Conservation (phyloP, 2,329 filamentous ascomycete genomes). For the Zasmidium cellare region DNA sequence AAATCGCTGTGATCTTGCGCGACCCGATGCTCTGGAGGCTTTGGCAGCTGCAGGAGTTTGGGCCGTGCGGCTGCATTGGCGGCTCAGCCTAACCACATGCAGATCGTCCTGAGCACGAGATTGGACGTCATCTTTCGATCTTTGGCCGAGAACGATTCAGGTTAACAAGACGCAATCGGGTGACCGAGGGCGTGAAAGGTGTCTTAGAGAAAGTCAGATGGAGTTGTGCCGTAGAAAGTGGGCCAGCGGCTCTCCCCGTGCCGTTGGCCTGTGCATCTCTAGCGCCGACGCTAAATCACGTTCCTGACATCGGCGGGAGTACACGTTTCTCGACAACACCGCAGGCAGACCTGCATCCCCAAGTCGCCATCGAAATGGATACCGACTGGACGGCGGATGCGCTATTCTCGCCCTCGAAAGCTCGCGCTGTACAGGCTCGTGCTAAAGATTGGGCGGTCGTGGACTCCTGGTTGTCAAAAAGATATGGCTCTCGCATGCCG, state of each 20-base stretch:
- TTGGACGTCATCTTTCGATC: neutral
- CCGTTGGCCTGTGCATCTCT: too few relatives aligned
- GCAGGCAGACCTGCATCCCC: too few relatives aligned
- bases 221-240: too few relatives aligned
- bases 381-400: constrained; percentile 40
- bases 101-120: neutral
- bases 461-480: constrained; percentile 76
- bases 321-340: too few relatives aligned
- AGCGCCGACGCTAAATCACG: neutral
- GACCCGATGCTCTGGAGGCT: neutral
- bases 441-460: constrained; percentile 91
- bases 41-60: neutral
- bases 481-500: constrained; percentile 66
- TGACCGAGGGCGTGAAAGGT: too few relatives aligned
- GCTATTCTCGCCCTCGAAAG: constrained; percentile 62
- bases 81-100: neutral
- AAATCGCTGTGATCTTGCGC: neutral
- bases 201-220: too few relatives aligned
- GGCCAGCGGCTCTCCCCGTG: too few relatives aligned
- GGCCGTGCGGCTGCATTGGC: neutral
- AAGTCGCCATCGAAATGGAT: constrained; percentile 30
- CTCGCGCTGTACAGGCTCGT: constrained; percentile 73
- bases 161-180: too few relatives aligned
- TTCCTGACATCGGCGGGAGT: neutral
- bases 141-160: too few relatives aligned